These are phyloP conservation scores for Cyclospora cayetanensis DNA, from an alignment of 169 alveolate genomes.

Conservation along the genomic window DNA sequence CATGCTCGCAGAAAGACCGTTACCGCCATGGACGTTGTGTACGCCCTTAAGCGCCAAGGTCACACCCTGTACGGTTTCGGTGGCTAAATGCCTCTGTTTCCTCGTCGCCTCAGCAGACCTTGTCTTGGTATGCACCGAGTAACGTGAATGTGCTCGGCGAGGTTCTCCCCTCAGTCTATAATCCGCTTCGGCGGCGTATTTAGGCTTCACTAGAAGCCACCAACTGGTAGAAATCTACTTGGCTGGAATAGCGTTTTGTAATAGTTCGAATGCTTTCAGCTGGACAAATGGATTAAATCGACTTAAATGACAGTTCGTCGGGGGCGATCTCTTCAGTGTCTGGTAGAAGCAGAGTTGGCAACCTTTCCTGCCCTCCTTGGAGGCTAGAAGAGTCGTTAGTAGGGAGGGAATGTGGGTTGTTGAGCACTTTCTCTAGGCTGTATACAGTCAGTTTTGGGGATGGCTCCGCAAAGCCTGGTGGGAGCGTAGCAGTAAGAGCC, in stretches of 20 bases:
- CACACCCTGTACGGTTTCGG: slow-evolving; percentile 99
- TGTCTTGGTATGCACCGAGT: neutral
- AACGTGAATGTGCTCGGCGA: neutral
- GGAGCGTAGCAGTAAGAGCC: neutral
- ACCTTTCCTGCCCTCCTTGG: neutral
- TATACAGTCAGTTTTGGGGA: neutral
- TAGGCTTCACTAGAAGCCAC: slow-evolving; percentile 75
- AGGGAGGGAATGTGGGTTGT: neutral
- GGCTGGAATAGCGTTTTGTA: neutral
- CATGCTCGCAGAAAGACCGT: slow-evolving; percentile 99
- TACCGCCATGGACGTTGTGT: slow-evolving; percentile 99
- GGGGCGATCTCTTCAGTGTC: neutral
- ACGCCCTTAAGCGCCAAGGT: slow-evolving; percentile 99
- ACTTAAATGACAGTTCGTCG: no score
- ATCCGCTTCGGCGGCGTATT: neutral
- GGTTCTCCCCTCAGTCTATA: neutral
- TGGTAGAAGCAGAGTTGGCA: neutral
- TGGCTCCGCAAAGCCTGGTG: neutral
- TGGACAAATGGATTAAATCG: no score
- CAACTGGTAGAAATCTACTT: no score
- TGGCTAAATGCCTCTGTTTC: slow-evolving; percentile 85
- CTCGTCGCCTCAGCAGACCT: neutral
- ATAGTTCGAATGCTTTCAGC: neutral
- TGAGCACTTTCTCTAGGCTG: neutral
- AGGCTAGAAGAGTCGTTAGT: neutral